Evolutionary conservation across 345 rosid species (phyloP).

Genomic region (Populus nigra): DNA sequence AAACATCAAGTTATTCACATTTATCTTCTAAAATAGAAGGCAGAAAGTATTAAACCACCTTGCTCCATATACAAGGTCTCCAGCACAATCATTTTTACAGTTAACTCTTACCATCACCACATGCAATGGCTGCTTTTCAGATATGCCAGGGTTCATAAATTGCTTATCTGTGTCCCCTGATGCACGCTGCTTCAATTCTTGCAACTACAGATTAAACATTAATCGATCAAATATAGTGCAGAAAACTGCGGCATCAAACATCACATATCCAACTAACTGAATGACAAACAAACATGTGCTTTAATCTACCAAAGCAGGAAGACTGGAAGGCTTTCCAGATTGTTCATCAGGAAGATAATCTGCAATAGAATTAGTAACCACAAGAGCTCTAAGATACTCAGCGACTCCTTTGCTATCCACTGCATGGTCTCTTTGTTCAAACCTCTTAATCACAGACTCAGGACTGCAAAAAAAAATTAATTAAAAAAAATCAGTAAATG

Average conservation of each 20-base stretch:
- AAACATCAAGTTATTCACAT: neutral
- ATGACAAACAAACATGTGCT: neutral
- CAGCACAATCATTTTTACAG: neutral
- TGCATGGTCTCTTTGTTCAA: slow-evolving; percentile 76
- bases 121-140: slow-evolving; percentile 92
- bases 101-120: slow-evolving; percentile 75
- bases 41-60: neutral
- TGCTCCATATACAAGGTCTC: neutral
- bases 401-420: slow-evolving; percentile 86
- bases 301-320: slow-evolving; percentile 70
- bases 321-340: slow-evolving; percentile 73
- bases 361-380: slow-evolving; percentile 67
- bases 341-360: slow-evolving; percentile 94
- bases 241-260: neutral
- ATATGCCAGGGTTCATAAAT: slow-evolving; percentile 74
- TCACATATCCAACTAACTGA: neutral
- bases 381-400: slow-evolving; percentile 89
- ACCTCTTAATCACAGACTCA: slow-evolving; percentile 82
- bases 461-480: slow-evolving; percentile 46
- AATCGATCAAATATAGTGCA: neutral
- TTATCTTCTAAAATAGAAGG: neutral
- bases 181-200: slow-evolving; percentile 91
- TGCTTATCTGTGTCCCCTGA: slow-evolving; percentile 67
- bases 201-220: slow-evolving; percentile 53
- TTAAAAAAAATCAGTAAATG: too few species aligned